phyloP scores from a whole-genome alignment of 345 rosid genomes.

The Salix dunnii region DNA sequence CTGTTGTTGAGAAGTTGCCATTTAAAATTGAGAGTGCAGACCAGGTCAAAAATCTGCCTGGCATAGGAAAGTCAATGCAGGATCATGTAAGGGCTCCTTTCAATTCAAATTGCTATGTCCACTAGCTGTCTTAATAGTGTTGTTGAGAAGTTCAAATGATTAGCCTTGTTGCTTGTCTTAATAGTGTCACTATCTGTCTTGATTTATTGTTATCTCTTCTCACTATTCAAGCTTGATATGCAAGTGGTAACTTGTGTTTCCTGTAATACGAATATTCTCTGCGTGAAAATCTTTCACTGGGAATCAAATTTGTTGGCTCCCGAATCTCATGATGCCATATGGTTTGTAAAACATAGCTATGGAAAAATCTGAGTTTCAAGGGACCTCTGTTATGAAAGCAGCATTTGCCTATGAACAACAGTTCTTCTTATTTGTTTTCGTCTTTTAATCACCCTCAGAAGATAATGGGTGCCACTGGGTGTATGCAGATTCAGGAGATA shows the following conservation, averaged over 20 bases:
- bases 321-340: neutral
- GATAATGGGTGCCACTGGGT: conserved; percentile 9
- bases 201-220: conserved; percentile 1
- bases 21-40: conserved; percentile 77
- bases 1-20: conserved; percentile 81
- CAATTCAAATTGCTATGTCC: neutral
- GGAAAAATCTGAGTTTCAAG: neutral
- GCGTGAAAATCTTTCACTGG: neutral
- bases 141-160: too few species aligned
- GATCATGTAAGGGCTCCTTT: conserved; percentile 68
- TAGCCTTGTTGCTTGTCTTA: neutral
- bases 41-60: conserved; percentile 76
- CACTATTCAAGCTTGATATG: neutral
- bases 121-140: neutral
- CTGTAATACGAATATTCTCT: neutral
- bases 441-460: neutral
- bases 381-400: neutral
- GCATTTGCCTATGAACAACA: neutral
- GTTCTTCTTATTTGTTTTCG: neutral
- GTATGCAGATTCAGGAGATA: conserved; percentile 87
- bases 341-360: neutral
- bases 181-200: neutral
- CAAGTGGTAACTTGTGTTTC: neutral
- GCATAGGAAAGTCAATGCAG: conserved; percentile 91
- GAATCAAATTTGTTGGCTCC: neutral